Evolutionary conservation across 805 yeast species (phyloP).

Genomic region (Wickerhamiella azyma): DNA sequence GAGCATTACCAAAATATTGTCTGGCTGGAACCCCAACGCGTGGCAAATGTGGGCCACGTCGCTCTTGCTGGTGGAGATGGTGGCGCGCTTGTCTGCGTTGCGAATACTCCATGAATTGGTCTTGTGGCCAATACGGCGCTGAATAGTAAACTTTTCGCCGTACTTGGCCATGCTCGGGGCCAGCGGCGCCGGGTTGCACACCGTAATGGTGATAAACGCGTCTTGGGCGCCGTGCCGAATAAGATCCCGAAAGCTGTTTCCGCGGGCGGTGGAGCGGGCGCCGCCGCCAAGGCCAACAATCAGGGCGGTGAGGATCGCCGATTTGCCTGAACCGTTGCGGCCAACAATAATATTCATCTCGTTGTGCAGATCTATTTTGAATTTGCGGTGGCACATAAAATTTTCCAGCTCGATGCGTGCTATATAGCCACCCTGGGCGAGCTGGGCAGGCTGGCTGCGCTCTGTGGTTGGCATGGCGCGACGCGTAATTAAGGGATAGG

Average conservation of each 20-base stretch:
- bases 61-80: conserved; percentile 47
- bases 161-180: conserved; percentile 38
- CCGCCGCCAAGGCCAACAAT: conserved; percentile 80
- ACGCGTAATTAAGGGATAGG: not conserved
- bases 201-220: conserved; percentile 51
- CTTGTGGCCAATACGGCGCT: conserved; percentile 43
- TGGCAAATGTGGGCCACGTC: conserved; percentile 57
- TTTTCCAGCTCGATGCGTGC: conserved; percentile 40
- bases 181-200: conserved; percentile 42
- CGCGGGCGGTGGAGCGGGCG: conserved; percentile 79
- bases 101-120: conserved; percentile 44
- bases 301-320: conserved; percentile 77
- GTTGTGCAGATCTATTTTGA: conserved; percentile 62
- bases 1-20: conserved; percentile 81
- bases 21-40: conserved; percentile 63
- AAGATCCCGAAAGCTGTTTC: conserved; percentile 50
- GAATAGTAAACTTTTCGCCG: conserved; percentile 59
- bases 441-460: not conserved
- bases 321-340: conserved; percentile 81
- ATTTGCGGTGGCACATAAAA: conserved; percentile 46
- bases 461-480: not conserved
- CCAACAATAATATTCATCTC: conserved; percentile 79
- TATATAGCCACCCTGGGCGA: conserved; percentile 31
- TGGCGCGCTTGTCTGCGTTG: conserved; percentile 34
- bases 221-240: conserved; percentile 63